Conservation (phyloP, 2,329 filamentous ascomycete species). For the Curvularia spicifera region DNA sequence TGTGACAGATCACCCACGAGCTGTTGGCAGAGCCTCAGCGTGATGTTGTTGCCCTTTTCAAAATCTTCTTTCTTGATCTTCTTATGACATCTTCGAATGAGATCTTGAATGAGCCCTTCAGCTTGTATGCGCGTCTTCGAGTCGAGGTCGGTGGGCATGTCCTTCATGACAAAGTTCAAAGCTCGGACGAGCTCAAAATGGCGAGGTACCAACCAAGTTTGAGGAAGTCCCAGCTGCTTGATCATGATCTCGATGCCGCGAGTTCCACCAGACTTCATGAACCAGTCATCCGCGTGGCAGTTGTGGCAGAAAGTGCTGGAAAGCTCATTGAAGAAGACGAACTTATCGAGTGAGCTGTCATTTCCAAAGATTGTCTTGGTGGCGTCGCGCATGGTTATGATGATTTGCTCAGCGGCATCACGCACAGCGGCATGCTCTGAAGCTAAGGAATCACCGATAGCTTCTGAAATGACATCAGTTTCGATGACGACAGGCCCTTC, state of each 20-base stretch:
- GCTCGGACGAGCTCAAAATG: constrained; percentile 88
- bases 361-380: constrained; percentile 80
- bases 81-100: constrained; percentile 80
- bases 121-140: constrained; percentile 85
- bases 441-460: constrained; percentile 85
- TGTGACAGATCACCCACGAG: constrained; percentile 90
- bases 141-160: constrained; percentile 92
- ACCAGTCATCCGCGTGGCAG: constrained; percentile 98
- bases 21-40: constrained; percentile 79
- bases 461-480: constrained; percentile 84
- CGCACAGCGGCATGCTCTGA: constrained; percentile 82
- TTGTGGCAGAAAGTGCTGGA: constrained; percentile 88
- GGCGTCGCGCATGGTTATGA: constrained; percentile 78
- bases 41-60: constrained; percentile 67
- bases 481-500: constrained; percentile 89
- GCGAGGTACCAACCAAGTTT: constrained; percentile 79
- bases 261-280: constrained; percentile 91
- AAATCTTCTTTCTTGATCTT: constrained; percentile 81
- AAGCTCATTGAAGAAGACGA: constrained; percentile 85
- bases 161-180: constrained; percentile 97
- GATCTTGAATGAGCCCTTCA: constrained; percentile 79
- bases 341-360: constrained; percentile 70
- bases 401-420: constrained; percentile 79
- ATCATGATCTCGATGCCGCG: constrained; percentile 88
- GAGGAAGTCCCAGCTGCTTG: constrained; percentile 82